Conservation (phyloP, 192 early-diverging fungal species). For the Glomus cerebriforme region DNA sequence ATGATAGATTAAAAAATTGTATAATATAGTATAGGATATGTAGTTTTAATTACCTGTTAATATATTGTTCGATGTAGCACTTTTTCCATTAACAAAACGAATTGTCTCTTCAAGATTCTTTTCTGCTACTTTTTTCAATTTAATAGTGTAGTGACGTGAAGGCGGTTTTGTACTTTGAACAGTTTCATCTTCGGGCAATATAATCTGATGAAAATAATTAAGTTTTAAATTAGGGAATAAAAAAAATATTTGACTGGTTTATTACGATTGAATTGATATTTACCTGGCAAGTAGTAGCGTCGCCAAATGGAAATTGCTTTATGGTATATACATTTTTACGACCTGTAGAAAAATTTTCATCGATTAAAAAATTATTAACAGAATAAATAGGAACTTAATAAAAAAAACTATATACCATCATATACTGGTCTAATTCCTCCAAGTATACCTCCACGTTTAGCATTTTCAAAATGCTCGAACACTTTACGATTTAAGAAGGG, state of each 20-base stretch:
- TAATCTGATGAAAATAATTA: conserved; percentile 33
- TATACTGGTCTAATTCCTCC: conserved; percentile 69
- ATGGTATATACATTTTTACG: conserved; percentile 74
- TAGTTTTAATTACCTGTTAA: conserved; percentile 39
- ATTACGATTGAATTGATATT: too few species aligned
- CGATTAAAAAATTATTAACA: too few species aligned
- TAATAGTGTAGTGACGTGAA: conserved; percentile 59
- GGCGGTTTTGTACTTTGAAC: conserved; percentile 33
- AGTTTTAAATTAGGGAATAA: background rate
- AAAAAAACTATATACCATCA: conserved; percentile 56
- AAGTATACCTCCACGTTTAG: conserved; percentile 54
- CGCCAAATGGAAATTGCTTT: conserved; percentile 52
- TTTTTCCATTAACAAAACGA: conserved; percentile 55
- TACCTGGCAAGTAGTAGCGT: conserved; percentile 18
- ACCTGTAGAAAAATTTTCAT: background rate
- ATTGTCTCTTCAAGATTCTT: conserved; percentile 63
- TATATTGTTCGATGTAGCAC: conserved; percentile 42
- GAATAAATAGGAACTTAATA: background rate
- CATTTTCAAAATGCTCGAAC: conserved; percentile 61
- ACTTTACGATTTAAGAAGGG: conserved; percentile 67
- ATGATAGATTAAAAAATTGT: background rate
- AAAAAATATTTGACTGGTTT: too few species aligned
- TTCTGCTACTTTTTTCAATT: conserved; percentile 61
- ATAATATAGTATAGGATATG: background rate
- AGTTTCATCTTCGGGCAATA: conserved; percentile 37